A percentile compares a stretch with the other conserved stretches of the same genome.
These are phyloP conservation scores for Pythium scleroteichum DNA, from an alignment of 352 stramenopile species.

Conservation along the genomic window DNA sequence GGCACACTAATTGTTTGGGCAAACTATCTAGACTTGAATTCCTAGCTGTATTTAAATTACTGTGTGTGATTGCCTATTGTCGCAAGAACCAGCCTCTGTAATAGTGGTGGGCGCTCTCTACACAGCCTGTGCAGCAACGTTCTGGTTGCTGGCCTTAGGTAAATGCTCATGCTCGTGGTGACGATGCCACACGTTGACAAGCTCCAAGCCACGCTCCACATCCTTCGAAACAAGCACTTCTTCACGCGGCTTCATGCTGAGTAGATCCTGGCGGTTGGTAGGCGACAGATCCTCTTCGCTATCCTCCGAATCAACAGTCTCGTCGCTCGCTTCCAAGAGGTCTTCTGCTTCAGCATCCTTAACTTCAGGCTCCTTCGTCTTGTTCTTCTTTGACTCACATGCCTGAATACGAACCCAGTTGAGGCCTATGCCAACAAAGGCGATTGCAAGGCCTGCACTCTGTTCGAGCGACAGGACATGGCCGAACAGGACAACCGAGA, in stretches of 20 bases:
- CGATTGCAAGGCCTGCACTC: slow-evolving; percentile 56
- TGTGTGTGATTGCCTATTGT: slow-evolving; percentile 8
- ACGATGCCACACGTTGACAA: slow-evolving; percentile 68
- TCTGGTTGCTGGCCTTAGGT: slow-evolving; percentile 17
- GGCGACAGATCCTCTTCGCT: slow-evolving; percentile 40
- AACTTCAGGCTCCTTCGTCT: slow-evolving; percentile 27
- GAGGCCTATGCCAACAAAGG: slow-evolving; percentile 73
- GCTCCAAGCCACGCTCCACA: slow-evolving; percentile 58
- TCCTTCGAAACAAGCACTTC: slow-evolving; percentile 43
- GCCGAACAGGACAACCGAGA: slow-evolving; percentile 82
- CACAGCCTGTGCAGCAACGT: slow-evolving; percentile 31
- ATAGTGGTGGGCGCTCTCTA: slow-evolving; percentile 19
- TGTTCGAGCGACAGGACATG: slow-evolving; percentile 74
- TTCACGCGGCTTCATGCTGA: slow-evolving; percentile 32
- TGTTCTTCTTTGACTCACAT: slow-evolving; percentile 35
- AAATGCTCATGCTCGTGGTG: slow-evolving; percentile 39
- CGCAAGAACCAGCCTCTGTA: slow-evolving; percentile 11
- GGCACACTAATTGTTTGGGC: neutral
- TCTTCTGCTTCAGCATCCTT: slow-evolving; percentile 50
- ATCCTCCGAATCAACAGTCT: slow-evolving; percentile 61
- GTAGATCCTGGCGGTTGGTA: slow-evolving; percentile 25
- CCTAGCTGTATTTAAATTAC: slow-evolving; percentile 28
- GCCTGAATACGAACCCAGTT: slow-evolving; percentile 75
- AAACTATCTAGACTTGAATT: neutral
- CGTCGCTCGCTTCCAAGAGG: slow-evolving; percentile 62